A percentile compares a stretch with the other conserved stretches of the same genome.
Evolutionary conservation across 805 yeast species (phyloP).

Genomic region (Lachancea cidri): DNA sequence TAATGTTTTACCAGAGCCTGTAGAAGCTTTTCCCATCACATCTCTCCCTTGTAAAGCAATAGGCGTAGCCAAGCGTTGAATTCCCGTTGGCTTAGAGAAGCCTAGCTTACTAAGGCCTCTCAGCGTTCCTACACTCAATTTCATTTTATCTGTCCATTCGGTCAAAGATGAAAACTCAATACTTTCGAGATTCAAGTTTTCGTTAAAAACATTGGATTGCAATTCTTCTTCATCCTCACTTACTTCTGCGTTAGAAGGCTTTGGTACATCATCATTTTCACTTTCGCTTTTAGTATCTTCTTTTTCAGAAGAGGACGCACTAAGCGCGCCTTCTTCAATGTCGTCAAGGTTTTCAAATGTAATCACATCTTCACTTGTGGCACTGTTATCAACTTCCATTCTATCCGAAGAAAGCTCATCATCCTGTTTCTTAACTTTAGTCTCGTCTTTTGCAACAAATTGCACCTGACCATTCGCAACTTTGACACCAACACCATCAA

Average conservation of each 20-base stretch:
- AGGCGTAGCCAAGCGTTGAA: slow-evolving; percentile 76
- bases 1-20: slow-evolving; percentile 96
- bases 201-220: slow-evolving; percentile 25
- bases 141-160: slow-evolving; percentile 46
- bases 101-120: slow-evolving; percentile 56
- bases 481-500: slow-evolving; percentile 87
- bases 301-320: slow-evolving; percentile 17
- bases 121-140: slow-evolving; percentile 50
- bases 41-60: slow-evolving; percentile 67
- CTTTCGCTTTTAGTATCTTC: slow-evolving; percentile 27
- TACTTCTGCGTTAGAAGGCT: slow-evolving; percentile 6
- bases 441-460: slow-evolving; percentile 43
- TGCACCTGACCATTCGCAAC: slow-evolving; percentile 62
- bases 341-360: slow-evolving; percentile 32
- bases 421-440: slow-evolving; percentile 17
- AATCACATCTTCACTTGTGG: slow-evolving; percentile 15
- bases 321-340: slow-evolving; percentile 28
- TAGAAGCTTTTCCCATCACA: slow-evolving; percentile 91
- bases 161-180: slow-evolving; percentile 46
- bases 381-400: slow-evolving; percentile 7
- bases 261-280: slow-evolving; percentile 12
- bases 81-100: slow-evolving; percentile 73
- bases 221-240: slow-evolving; percentile 19
- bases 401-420: slow-evolving; percentile 18
- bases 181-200: slow-evolving; percentile 23